Base-by-base conservation (phyloP, 305 asterid genomes). In the Plantago lanceolata region DNA sequence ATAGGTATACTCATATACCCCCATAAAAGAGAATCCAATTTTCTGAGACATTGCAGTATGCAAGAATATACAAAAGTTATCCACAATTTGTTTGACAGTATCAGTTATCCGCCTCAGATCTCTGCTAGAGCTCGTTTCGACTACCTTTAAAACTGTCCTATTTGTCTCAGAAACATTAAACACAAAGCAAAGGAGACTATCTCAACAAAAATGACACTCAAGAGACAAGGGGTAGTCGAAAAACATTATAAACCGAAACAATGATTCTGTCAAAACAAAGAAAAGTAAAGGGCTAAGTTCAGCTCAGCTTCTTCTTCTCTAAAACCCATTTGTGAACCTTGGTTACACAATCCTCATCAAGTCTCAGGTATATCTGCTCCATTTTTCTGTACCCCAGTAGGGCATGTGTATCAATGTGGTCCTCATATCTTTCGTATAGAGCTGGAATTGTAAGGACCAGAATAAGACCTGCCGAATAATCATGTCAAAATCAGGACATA, bases 401-500 rank as follows among this genome's bases (percentile, higher is more conserved):
- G 21, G 69, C 70, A 71, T 47, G 63, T 64, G 40, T 55, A 29
- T 88, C 87, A 12, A 85, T 65, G 53, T 35, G 70, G 49, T 82
- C 77, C 73, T 86, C 92, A 11, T 75, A 88, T 77, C 82, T 86
- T 70, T 86, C 94, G 21, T 85, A 88, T 29, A 84, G 56, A 49
- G 79, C 95, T 16, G 98, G 95, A 59, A 88, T 65, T 43, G 95
- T 86, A 66, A 91, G 92, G 64, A 77, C 66, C 60, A 74, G 26
- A 47, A 85, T 56, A 24, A 83, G 81, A 65, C 92, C 98, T 91
- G 88, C 69, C 52, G 13, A 47, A 45, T 24, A 20, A 16, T 15
- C 14, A 48, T 61, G 44, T 24, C 45, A 24, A 6, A n/a, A 44
- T 44, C 33, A 61, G 44, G 19, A 24, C 45, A 24, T 29, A 19